These are phyloP conservation scores for Catharanthus roseus DNA, from an alignment of 257 asterid species.

Conservation along the genomic window DNA sequence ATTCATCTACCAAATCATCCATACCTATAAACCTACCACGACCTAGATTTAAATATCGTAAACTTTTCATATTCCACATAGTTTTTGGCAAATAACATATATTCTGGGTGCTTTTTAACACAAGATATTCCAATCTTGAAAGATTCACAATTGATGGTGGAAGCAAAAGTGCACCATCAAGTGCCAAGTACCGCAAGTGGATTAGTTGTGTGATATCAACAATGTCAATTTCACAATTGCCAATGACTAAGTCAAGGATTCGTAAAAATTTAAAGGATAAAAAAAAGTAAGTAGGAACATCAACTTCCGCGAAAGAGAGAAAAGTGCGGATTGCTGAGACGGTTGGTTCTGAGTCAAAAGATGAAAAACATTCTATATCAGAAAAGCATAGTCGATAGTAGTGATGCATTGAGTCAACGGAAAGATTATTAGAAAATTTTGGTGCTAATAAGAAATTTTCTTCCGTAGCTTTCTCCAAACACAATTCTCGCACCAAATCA, in stretches of 20 bases:
- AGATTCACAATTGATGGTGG: not conserved
- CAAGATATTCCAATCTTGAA: not conserved
- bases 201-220: not conserved
- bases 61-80: not conserved
- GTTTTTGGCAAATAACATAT: no score
- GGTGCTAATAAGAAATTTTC: not conserved
- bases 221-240: not conserved
- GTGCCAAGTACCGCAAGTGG: not conserved
- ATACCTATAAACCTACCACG: not conserved
- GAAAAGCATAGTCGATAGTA: not conserved
- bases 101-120: no score
- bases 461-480: not conserved
- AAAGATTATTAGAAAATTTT: not conserved
- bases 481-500: not conserved
- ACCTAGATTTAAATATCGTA: not conserved
- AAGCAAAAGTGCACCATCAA: not conserved
- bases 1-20: not conserved
- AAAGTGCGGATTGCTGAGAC: not conserved
- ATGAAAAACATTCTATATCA: not conserved
- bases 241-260: not conserved
- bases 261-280: not conserved
- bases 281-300: not conserved
- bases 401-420: not conserved
- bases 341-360: not conserved
- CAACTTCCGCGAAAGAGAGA: not conserved